phyloP scores from a whole-genome alignment of 768 basidiomycete genomes.

The Lactarius trivialis region DNA sequence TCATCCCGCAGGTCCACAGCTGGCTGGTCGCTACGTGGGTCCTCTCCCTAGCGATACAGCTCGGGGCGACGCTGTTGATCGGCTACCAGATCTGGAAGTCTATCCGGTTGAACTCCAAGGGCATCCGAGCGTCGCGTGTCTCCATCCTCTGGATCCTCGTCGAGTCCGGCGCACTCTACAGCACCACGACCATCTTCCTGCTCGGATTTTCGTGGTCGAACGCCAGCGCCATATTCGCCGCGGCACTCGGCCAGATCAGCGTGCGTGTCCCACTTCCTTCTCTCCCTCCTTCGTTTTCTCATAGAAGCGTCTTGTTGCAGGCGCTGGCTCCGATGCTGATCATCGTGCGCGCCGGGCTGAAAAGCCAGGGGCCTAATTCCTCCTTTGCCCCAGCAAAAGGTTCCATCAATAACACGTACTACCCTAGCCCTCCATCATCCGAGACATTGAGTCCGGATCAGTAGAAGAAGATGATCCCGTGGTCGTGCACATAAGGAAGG shows the following conservation, averaged over 20 bases:
- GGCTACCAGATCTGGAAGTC: slow-evolving; percentile 9
- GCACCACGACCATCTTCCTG: neutral
- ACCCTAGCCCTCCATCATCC: too few relatives aligned
- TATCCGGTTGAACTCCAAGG: neutral
- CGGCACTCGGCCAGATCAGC: slow-evolving; percentile 13
- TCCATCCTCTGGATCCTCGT: slow-evolving; percentile 15
- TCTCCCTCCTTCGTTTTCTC: neutral
- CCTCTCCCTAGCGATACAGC: slow-evolving; percentile 15
- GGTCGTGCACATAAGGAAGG: neutral
- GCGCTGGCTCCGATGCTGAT: slow-evolving; percentile 13
- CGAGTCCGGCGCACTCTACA: slow-evolving; percentile 18
- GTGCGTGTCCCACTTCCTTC: neutral
- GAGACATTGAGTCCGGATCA: neutral
- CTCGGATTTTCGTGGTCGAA: slow-evolving; percentile 12
- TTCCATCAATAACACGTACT: neutral
- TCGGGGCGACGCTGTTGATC: slow-evolving; percentile 15
- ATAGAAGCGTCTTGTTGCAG: neutral
- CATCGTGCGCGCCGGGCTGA: slow-evolving; percentile 9
- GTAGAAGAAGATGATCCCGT: neutral
- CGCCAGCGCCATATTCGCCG: neutral
- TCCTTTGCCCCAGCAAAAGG: neutral
- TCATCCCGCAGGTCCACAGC: neutral
- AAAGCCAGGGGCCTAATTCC: neutral
- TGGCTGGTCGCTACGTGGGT: slow-evolving; percentile 12
- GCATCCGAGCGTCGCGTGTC: neutral